These are phyloP conservation scores for Colletotrichum sp. DNA, from an alignment of 2,329 filamentous ascomycete genomes.

Conservation along the genomic window DNA sequence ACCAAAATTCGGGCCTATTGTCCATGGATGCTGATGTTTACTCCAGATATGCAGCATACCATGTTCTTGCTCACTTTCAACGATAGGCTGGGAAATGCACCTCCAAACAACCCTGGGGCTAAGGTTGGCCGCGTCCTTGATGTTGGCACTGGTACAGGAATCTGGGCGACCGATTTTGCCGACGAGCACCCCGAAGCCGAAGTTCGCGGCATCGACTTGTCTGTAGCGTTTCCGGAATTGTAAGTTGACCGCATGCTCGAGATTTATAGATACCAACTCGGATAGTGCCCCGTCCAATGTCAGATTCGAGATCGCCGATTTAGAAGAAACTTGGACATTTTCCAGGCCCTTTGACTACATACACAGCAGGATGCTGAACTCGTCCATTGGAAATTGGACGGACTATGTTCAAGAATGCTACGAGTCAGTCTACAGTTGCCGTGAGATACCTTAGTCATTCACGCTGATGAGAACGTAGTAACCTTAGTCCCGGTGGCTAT, in stretches of 20 bases:
- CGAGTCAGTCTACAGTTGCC: constrained; percentile 22
- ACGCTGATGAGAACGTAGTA: not conserved
- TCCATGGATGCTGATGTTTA: too few relatives aligned
- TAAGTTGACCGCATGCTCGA: constrained; percentile 15
- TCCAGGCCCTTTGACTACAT: too few relatives aligned
- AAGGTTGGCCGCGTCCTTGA: constrained; percentile 39
- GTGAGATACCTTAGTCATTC: too few relatives aligned
- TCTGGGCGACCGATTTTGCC: constrained; percentile 49
- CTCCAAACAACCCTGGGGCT: constrained; percentile 22
- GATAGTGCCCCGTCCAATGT: too few relatives aligned
- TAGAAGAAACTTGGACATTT: too few relatives aligned
- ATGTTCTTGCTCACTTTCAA: constrained; percentile 34
- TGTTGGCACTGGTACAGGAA: constrained; percentile 51
- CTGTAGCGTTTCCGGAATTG: constrained; percentile 40
- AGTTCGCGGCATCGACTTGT: constrained; percentile 43
- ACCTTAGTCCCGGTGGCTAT: constrained; percentile 43
- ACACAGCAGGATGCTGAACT: too few relatives aligned
- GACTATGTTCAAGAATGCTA: constrained; percentile 29
- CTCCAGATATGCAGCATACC: constrained; percentile 37
- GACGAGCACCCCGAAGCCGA: not conserved
- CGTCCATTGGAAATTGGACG: constrained; percentile 24
- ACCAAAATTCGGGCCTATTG: too few relatives aligned
- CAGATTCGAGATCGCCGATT: too few relatives aligned
- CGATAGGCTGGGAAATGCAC: constrained; percentile 30
- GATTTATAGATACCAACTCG: too few relatives aligned